Evolutionary conservation across 2,329 filamentous ascomycete species (phyloP).

Genomic region (Trichoderma sp.): DNA sequence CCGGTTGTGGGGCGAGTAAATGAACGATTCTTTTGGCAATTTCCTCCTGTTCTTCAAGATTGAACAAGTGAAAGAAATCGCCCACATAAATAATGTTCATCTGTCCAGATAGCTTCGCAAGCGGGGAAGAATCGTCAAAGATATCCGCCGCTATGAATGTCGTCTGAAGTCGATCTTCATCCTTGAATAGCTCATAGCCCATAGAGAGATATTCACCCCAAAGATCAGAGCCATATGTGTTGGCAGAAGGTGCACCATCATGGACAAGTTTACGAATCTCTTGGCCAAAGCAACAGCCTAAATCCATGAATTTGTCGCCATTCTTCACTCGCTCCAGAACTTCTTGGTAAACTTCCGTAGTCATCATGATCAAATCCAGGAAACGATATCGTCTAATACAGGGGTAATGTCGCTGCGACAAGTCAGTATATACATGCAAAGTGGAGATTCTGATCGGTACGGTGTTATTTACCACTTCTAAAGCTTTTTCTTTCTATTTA

Average conservation of each 20-base stretch:
- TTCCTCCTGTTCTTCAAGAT: neutral
- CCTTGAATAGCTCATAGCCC: neutral
- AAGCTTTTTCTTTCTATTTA: neutral
- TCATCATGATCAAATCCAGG: neutral
- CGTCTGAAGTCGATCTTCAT: neutral
- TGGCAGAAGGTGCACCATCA: constrained; percentile 1
- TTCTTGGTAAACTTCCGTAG: neutral
- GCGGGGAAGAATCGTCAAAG: constrained; percentile 4
- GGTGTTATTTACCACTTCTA: neutral
- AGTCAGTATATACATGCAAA: neutral
- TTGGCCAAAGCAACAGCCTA: neutral
- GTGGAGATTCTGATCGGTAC: neutral
- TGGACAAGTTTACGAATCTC: constrained; percentile 1
- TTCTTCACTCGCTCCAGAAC: neutral
- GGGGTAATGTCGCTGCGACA: neutral
- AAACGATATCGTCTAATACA: neutral
- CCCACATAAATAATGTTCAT: neutral
- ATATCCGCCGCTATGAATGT: neutral
- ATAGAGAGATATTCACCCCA: neutral
- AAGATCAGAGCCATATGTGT: neutral
- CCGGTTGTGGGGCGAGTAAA: neutral
- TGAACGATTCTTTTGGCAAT: neutral
- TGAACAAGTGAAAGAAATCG: neutral
- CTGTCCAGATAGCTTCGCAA: neutral
- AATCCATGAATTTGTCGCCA: neutral